Base-by-base conservation (phyloP, 257 asterid species). In the Coffea canephora region DNA sequence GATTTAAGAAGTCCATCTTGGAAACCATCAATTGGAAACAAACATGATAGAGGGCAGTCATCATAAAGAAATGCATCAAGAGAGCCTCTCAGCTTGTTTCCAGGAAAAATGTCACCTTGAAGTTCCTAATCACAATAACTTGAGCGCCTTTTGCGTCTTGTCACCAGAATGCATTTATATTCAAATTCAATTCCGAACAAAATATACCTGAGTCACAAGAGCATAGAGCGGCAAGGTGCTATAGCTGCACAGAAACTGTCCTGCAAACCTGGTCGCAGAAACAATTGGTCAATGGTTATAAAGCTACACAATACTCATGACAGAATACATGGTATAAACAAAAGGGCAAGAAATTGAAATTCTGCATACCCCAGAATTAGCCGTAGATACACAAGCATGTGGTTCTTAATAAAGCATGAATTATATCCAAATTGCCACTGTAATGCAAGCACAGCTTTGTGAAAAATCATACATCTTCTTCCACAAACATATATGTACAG, bases 371-470 rank as follows among this genome's bases (percentile, higher is more conserved):
- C 99, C 57, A 94, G 75, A 77, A 92, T 16, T 4, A 96, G 90
- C 73, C 99, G 94, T 65, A 94, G 79, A 85, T 96, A 96, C 82
- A 94, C 95, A 12, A 92, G 90, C n/a, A 69, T 57, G 88, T 94
- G 99, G 82, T 90, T 88, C 81, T 81, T 81, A 84, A 96, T 94
- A 89, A 94, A 96, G 88, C 99, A 96, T n/a, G 99, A 94, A 61
- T 81, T 81, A 64, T 96, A 96, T 74, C 99, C 99, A 77, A 96
- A 96, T 83, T 96, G 99, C 99, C 99, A 96, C 99, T 96, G 96
- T 52, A 78, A 83, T 78, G 50, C 78, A 74, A 74, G 23, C 8
- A 23, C 48, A 45, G 41, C 19, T 69, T 70, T 64, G 68, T 62
- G 46, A 27, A 68, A 48, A 27, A 52, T 73, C n/a, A 36, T 21